Conservation (phyloP, 2,329 filamentous ascomycete species). For the Huntiella bhutanensis region DNA sequence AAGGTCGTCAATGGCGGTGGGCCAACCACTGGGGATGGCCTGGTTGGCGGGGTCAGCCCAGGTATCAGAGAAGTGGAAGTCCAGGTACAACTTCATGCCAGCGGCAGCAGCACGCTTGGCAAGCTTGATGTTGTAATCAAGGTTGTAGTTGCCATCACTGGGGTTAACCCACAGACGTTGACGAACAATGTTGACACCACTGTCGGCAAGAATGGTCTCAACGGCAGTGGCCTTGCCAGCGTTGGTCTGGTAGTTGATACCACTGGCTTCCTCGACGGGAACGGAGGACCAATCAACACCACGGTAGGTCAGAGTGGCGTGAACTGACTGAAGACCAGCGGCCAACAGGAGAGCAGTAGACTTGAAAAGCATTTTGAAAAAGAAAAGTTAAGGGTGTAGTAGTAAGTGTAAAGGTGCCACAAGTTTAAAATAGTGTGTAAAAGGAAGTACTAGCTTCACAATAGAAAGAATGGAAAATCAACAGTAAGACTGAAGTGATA, state of each 20-base stretch:
- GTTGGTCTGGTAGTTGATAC: constrained; percentile 39
- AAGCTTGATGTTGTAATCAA: constrained; percentile 52
- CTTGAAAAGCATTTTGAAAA: constrained; percentile 6
- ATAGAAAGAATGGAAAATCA: not conserved
- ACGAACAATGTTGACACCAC: constrained; percentile 49
- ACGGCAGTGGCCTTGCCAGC: constrained; percentile 34
- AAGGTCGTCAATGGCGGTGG: constrained; percentile 36
- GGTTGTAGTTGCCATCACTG: constrained; percentile 42
- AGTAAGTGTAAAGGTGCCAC: not conserved
- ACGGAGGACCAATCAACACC: constrained; percentile 56
- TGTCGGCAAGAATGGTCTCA: constrained; percentile 41
- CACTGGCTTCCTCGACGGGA: constrained; percentile 40
- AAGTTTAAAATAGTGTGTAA: not conserved
- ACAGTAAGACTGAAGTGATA: not conserved
- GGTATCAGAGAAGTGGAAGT: constrained; percentile 49
- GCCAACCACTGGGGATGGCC: constrained; percentile 44
- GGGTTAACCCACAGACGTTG: constrained; percentile 57
- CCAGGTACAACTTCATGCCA: constrained; percentile 40
- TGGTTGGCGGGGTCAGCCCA: constrained; percentile 54
- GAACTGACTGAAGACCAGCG: constrained; percentile 1
- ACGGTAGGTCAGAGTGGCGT: constrained; percentile 37
- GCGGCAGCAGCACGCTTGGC: constrained; percentile 44
- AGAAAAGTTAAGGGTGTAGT: not conserved
- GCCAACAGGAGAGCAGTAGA: constrained; percentile 3
- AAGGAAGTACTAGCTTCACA: constrained; percentile 1